Base-by-base conservation (phyloP, 306 rosid genomes). In the Fagus crenata region DNA sequence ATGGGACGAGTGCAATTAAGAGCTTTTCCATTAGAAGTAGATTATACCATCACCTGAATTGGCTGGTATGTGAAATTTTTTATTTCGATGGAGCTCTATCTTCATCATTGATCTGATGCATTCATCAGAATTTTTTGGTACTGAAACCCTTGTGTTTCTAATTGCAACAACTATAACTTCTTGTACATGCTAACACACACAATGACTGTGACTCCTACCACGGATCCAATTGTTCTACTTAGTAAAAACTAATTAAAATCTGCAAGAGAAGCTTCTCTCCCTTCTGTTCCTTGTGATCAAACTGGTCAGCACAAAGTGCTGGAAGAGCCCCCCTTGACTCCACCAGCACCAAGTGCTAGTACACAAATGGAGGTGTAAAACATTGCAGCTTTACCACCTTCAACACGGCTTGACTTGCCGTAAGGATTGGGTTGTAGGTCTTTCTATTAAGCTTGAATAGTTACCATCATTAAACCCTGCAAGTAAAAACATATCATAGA, bases 351-450 rank as follows among this genome's bases (percentile, higher is more conserved):
- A 54, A 54, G 7, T 54, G 59, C 59, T 54, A 54, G n/a, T 54
- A 54, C 28, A 54, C 31, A 54, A 54, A 54, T 22, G 59, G 59
- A 54, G 59, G 59, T n/a, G 9, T 54, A 54, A n/a, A 54, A 54
- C 59, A 54, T 54, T 22, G 59, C n/a, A 15, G 59, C 59, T 54
- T 54, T n/a, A n/a, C 59, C 31, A 54, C 59, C 59, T n/a, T 54
- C n/a, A 8, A 54, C 59, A 54, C 31, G n/a, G 15, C 59, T 54
- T 54, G 59, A 54, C 59, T 54, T n/a, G 59, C 31, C 8, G 2
- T 28, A 54, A 54, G 59, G 59, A 17, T 54, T 28, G 5, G 59
- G 59, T 4, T 54, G 59, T 8, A 54, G n/a, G 59, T 22, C 59
- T 54, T 53, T 54, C 6, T 15, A 7, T 1, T n/a, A 54, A 54